Evolutionary conservation across 805 yeast species (phyloP).

Genomic region (Yarrowia yakushimensis): DNA sequence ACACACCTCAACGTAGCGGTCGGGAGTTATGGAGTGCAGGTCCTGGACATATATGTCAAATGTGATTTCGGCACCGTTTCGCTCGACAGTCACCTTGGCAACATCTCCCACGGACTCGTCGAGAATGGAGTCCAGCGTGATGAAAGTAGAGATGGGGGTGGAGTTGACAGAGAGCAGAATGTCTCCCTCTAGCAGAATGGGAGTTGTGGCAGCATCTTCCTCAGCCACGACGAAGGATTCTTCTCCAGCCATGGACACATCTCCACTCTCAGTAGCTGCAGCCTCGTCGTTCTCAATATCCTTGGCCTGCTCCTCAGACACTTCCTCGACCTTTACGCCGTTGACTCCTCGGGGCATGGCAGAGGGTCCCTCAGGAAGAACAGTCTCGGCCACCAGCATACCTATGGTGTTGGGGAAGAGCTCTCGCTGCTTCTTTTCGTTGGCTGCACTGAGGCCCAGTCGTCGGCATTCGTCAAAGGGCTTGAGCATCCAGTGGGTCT

Average conservation of each 20-base stretch:
- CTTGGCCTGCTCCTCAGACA: neutral
- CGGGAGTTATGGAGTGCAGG: slow-evolving; percentile 78
- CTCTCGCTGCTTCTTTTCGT: slow-evolving; percentile 65
- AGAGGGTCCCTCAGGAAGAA: slow-evolving; percentile 84
- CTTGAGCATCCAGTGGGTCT: slow-evolving; percentile 80
- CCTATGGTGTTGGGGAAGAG: slow-evolving; percentile 74
- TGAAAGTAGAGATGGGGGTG: slow-evolving; percentile 60
- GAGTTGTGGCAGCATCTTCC: slow-evolving; percentile 15
- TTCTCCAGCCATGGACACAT: slow-evolving; percentile 17
- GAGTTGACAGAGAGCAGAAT: slow-evolving; percentile 71
- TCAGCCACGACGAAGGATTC: slow-evolving; percentile 19
- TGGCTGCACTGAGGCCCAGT: slow-evolving; percentile 71
- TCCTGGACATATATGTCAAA: slow-evolving; percentile 62
- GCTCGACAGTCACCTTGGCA: slow-evolving; percentile 57
- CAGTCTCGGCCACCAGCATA: slow-evolving; percentile 73
- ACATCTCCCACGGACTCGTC: slow-evolving; percentile 64
- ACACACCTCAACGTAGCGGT: slow-evolving; percentile 71
- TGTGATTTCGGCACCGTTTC: slow-evolving; percentile 63
- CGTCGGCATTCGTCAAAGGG: slow-evolving; percentile 91
- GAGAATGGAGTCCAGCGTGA: slow-evolving; percentile 76
- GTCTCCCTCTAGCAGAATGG: slow-evolving; percentile 66
- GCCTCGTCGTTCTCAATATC: slow-evolving; percentile 1
- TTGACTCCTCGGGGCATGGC: slow-evolving; percentile 19
- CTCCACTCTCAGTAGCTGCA: neutral
- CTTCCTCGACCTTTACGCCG: slow-evolving; percentile 46